Evolutionary conservation across 805 yeast species (phyloP).

Genomic region (Candida patagonica): DNA sequence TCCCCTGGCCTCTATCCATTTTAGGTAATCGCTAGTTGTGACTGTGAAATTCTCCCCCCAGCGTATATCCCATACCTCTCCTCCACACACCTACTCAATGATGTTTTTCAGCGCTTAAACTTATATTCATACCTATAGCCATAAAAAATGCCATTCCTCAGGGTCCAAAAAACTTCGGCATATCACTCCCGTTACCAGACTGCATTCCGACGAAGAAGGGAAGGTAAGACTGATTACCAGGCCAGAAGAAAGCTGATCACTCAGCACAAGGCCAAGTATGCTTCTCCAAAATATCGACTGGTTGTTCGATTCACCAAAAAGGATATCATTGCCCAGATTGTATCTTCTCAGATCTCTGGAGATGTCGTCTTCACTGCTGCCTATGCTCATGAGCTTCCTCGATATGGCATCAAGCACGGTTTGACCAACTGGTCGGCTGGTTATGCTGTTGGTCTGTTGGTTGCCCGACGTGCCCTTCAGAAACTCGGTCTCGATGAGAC

Average conservation of each 20-base stretch:
- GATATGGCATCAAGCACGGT: constrained; percentile 96
- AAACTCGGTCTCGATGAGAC: constrained; percentile 98
- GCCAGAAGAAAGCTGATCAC: constrained; percentile 99
- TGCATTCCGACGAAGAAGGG: constrained; percentile 99
- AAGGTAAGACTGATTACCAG: constrained; percentile 99
- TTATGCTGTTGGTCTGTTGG: constrained; percentile 95
- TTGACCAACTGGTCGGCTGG: constrained; percentile 99
- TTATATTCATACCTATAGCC: constrained; percentile 5
- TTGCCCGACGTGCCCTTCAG: constrained; percentile 98
- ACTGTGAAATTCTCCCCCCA: neutral
- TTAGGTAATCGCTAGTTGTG: no score
- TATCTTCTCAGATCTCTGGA: constrained; percentile 95
- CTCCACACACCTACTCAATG: neutral
- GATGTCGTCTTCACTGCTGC: constrained; percentile 95
- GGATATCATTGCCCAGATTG: constrained; percentile 96
- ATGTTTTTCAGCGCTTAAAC: constrained; percentile 1
- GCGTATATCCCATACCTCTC: neutral
- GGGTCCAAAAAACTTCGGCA: constrained; percentile 70
- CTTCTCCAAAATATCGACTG: constrained; percentile 98
- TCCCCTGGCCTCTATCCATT: no score
- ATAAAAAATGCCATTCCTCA: constrained; percentile 66
- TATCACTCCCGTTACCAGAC: constrained; percentile 99
- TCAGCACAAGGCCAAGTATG: constrained; percentile 99
- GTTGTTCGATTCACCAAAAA: constrained; percentile 99
- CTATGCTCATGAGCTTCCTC: constrained; percentile 97